Evolutionary conservation across 73 alveolate genomes (phyloP), one percentile per base, ranked within the genome.

Genomic region (Diophrys appendiculata): DNA sequence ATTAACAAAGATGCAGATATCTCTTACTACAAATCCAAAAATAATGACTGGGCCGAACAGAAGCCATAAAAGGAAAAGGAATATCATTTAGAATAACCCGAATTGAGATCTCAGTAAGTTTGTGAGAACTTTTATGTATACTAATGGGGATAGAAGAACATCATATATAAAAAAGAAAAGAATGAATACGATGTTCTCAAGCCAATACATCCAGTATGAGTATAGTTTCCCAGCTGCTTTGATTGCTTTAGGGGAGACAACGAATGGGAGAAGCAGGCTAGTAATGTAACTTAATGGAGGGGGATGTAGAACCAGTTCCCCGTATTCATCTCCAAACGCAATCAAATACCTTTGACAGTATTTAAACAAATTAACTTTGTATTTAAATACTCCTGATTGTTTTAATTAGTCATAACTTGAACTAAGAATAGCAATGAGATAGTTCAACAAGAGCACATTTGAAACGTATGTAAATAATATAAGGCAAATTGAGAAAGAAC

Each of bases 341-440:
- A 27, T 76, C 67, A 68, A 64, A 55, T 75, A 84, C 69, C 88
- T 77, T 43, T 84, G 87, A 30, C 87, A 77, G 54, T 77, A 84
- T 18, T 77, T 24, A 26, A 29, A 84, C 23, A 77, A 55, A 34
- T 78, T 85, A 29, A 52, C 71, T 64, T 78, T 85, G 67, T 78
- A 85, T 73, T 78, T 70, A 68, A 85, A 85, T 0, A 72, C 67
- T 0, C 93, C 93, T 25, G 81, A 56, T 33, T 85, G 67, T 68
- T 77, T 71, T 88, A 85, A 76, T 26, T 72, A 33, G 14, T 77
- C 76, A 72, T 78, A 85, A 25, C 84, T 78, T 0, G 93, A 76
- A 32, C 84, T 64, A 54, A 85, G 71, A 71, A 85, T 85, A 65
- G 93, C 93, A 69, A 85, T 72, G n/a, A 85, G 73, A 77, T 85